Percentiles rank a stretch among this genome's conserved stretches.
These are phyloP conservation scores for Neurospora crassa DNA, from an alignment of 2,329 filamentous ascomycete species.

Conservation along the genomic window DNA sequence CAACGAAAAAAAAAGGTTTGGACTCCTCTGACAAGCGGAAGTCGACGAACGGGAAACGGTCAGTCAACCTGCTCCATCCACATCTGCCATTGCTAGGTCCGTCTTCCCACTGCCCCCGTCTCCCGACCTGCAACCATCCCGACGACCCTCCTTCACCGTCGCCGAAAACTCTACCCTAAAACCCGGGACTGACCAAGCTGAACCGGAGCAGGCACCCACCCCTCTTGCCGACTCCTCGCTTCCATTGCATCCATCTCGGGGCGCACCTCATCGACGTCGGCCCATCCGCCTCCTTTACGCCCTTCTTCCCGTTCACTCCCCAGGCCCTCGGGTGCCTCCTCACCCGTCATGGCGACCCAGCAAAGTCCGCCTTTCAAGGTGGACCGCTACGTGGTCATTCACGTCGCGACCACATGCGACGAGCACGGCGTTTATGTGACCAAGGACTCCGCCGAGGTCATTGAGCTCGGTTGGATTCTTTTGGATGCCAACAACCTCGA, in stretches of 20 bases:
- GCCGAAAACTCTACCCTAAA: neutral
- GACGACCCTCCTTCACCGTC: neutral
- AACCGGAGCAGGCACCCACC: slow-evolving; percentile 3
- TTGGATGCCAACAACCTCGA: slow-evolving; percentile 85
- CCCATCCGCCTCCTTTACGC: neutral
- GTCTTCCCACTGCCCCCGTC: neutral
- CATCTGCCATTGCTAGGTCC: neutral
- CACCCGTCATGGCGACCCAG: slow-evolving; percentile 32
- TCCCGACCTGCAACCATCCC: neutral
- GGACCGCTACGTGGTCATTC: slow-evolving; percentile 96
- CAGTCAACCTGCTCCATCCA: neutral
- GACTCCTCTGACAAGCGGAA: neutral
- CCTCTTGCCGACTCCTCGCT: slow-evolving; percentile 1
- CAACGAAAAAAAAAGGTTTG: slow-evolving; percentile 10
- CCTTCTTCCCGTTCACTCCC: neutral
- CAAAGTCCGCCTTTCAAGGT: slow-evolving; percentile 57
- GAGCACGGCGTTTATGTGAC: slow-evolving; percentile 99
- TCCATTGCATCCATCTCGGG: slow-evolving; percentile 7
- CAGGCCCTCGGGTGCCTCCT: neutral
- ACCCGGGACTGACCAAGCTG: neutral
- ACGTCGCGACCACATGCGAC: slow-evolving; percentile 97
- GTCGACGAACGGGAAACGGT: neutral
- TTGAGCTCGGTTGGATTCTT: slow-evolving; percentile 97
- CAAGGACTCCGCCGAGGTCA: slow-evolving; percentile 98
- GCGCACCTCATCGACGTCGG: neutral